Conservation (phyloP, 2,329 filamentous ascomycete species). For the Fusarium sp. region DNA sequence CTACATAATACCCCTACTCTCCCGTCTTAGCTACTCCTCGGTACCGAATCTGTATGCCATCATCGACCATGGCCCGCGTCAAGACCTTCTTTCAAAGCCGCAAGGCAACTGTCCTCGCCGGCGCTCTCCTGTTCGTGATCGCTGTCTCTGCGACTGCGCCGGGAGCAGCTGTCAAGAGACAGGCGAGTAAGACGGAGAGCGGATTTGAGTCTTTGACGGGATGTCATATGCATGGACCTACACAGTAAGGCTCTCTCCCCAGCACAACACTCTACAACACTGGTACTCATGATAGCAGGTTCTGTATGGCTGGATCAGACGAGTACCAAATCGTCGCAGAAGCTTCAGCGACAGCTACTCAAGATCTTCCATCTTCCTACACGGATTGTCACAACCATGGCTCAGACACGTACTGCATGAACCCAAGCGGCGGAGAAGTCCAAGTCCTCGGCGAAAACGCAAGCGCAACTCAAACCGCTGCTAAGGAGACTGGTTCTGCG, state of each 20-base stretch:
- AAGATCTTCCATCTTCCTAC: conserved; percentile 39
- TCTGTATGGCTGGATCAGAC: conserved; percentile 36
- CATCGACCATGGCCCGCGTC: conserved; percentile 30
- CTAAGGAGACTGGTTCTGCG: conserved; percentile 28
- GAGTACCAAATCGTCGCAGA: conserved; percentile 40
- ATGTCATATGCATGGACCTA: conserved; percentile 39
- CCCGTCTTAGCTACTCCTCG: not conserved
- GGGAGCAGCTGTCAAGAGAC: conserved; percentile 28
- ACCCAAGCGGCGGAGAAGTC: conserved; percentile 43
- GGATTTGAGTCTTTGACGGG: conserved; percentile 40
- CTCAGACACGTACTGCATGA: conserved; percentile 43
- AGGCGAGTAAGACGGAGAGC: conserved; percentile 24
- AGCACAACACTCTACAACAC: no score
- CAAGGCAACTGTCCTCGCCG: conserved; percentile 14
- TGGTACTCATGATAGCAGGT: conserved; percentile 1
- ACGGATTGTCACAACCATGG: conserved; percentile 44
- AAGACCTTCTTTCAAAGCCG: conserved; percentile 24
- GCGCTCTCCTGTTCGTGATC: conserved; percentile 27
- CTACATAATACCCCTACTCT: conserved; percentile 13
- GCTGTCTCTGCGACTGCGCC: conserved; percentile 41
- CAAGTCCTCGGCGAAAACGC: conserved; percentile 36
- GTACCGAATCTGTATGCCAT: not conserved
- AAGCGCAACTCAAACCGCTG: conserved; percentile 11
- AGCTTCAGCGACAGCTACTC: conserved; percentile 31
- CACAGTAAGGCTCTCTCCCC: conserved; percentile 19